Percentiles rank a stretch among this genome's conserved stretches.
Conservation (phyloP, 2,329 filamentous ascomycete genomes). For the Arthrinium puccinioides region DNA sequence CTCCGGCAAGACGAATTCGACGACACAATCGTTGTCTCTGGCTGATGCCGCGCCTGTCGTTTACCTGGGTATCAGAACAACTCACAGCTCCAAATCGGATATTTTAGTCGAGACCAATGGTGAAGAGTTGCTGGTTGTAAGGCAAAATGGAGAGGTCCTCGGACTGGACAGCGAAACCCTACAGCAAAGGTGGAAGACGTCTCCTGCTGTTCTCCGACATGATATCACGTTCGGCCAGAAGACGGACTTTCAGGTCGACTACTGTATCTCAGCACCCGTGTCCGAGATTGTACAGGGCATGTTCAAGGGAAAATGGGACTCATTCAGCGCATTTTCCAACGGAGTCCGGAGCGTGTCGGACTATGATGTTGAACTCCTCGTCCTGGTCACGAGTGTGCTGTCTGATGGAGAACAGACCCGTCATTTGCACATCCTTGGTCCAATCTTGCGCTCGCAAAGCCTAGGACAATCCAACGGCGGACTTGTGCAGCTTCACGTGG, state of each 20-base stretch:
- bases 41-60: slow-evolving; percentile 31
- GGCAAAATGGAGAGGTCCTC: slow-evolving; percentile 52
- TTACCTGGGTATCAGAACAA: slow-evolving; percentile 30
- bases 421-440: slow-evolving; percentile 20
- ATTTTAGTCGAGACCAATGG: slow-evolving; percentile 5
- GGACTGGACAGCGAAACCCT: slow-evolving; percentile 53
- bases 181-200: slow-evolving; percentile 38
- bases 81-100: slow-evolving; percentile 18
- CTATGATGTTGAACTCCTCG: slow-evolving; percentile 45
- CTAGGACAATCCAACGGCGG: slow-evolving; percentile 10
- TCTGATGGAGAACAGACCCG: slow-evolving; percentile 16
- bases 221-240: slow-evolving; percentile 28
- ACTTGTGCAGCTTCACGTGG: slow-evolving; percentile 18
- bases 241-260: slow-evolving; percentile 37
- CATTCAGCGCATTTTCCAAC: slow-evolving; percentile 43
- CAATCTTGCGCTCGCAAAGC: slow-evolving; percentile 11
- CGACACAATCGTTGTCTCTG: slow-evolving; percentile 36
- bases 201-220: slow-evolving; percentile 33
- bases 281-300: slow-evolving; percentile 45
- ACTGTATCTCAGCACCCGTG: slow-evolving; percentile 36
- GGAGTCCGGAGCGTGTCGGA: slow-evolving; percentile 27
- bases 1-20: slow-evolving; percentile 45
- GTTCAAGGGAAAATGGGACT: slow-evolving; percentile 46
- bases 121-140: slow-evolving; percentile 46
- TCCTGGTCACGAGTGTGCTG: slow-evolving; percentile 37